Evolutionary conservation across 2,329 filamentous ascomycete genomes (phyloP).

Genomic region (Penicillium expansum): DNA sequence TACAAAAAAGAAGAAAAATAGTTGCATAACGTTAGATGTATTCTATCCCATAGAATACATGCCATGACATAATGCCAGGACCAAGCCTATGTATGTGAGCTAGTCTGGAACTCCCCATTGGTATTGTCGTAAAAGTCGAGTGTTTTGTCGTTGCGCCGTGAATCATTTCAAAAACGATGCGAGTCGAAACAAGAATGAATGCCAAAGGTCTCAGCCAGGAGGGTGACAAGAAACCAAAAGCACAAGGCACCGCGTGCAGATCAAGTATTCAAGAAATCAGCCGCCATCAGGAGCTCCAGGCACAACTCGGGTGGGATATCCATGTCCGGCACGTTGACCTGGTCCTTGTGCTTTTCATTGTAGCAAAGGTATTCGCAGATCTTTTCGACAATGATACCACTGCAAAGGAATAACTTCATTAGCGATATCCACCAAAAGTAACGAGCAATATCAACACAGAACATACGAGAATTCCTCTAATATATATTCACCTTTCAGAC

Average conservation of each 20-base stretch:
- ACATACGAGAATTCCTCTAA: conserved; percentile 60
- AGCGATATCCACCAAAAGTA: not conserved
- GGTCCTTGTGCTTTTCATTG: conserved; percentile 61
- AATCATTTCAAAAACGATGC: conserved; percentile 6
- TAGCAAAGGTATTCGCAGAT: conserved; percentile 70
- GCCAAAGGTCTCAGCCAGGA: not conserved
- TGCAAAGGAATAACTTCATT: conserved; percentile 28
- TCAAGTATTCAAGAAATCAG: conserved; percentile 60
- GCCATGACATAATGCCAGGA: conserved; percentile 2
- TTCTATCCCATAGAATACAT: conserved; percentile 3
- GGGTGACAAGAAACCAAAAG: not conserved
- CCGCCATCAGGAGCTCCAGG: conserved; percentile 64
- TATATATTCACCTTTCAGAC: conserved; percentile 55
- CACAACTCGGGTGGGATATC: conserved; percentile 65
- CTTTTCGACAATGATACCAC: conserved; percentile 63
- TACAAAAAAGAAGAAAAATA: not conserved
- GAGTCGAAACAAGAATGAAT: not conserved
- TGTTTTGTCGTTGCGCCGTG: conserved; percentile 14
- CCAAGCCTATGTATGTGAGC: not conserved
- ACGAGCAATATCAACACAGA: not conserved
- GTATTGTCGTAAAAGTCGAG: conserved; percentile 1
- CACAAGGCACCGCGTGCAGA: not conserved
- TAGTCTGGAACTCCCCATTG: conserved; percentile 15
- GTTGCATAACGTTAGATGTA: not conserved
- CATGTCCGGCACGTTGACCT: conserved; percentile 63